Evolutionary conservation across 2,329 filamentous ascomycete genomes (phyloP).

Genomic region (Aspergillus hortae): DNA sequence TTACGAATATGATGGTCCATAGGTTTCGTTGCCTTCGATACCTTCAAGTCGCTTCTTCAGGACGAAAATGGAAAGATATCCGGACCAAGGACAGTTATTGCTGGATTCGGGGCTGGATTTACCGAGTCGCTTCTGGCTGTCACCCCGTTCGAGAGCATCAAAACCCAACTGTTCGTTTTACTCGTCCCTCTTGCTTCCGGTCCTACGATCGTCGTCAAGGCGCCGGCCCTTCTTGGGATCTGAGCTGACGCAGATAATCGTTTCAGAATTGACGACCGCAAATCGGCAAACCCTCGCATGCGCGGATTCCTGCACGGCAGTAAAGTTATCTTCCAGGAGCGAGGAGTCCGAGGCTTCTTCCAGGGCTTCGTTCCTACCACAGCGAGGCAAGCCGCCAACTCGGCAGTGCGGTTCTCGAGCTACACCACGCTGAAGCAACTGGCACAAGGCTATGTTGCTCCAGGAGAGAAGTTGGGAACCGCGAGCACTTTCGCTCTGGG

Average conservation of each 20-base stretch:
- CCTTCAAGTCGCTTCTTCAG: constrained; percentile 79
- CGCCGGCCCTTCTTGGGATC: neutral
- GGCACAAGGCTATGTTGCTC: constrained; percentile 85
- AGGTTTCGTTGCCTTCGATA: constrained; percentile 95
- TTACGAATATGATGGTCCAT: constrained; percentile 3
- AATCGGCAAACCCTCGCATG: constrained; percentile 79
- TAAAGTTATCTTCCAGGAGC: constrained; percentile 79
- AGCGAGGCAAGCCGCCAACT: constrained; percentile 90
- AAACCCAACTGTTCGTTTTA: constrained; percentile 73
- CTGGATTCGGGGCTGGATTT: constrained; percentile 89
- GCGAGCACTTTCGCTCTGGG: constrained; percentile 88
- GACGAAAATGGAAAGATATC: constrained; percentile 85
- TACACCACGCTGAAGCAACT: constrained; percentile 90
- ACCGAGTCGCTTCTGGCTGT: constrained; percentile 92
- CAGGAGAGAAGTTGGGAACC: constrained; percentile 89
- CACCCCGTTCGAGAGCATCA: constrained; percentile 96
- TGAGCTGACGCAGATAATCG: constrained; percentile 2
- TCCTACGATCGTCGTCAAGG: no score
- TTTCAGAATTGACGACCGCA: constrained; percentile 87
- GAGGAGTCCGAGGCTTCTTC: constrained; percentile 89
- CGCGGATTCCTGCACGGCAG: constrained; percentile 89
- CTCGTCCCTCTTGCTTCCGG: neutral
- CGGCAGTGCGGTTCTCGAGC: constrained; percentile 81
- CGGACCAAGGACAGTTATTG: constrained; percentile 84
- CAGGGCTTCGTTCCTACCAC: constrained; percentile 95